phyloP scores from a whole-genome alignment of 306 rosid genomes.

The Trifolium fragiferum region DNA sequence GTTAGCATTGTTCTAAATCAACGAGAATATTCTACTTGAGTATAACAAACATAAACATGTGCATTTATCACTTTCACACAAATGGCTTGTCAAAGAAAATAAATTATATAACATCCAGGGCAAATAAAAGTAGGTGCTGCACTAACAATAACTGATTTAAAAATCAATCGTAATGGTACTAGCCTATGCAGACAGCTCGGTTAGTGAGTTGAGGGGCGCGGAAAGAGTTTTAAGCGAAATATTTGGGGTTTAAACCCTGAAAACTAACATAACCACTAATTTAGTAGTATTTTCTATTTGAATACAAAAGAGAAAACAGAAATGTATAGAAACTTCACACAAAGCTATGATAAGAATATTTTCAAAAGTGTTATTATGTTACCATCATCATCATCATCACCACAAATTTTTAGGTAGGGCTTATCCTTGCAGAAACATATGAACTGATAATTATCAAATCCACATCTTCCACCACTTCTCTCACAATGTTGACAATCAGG shows the following conservation, averaged over 20 bases:
- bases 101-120: too few relatives aligned
- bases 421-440: slow-evolving; percentile 63
- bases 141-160: neutral
- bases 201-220: neutral
- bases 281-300: neutral
- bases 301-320: neutral
- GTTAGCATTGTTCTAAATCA: slow-evolving; percentile 34
- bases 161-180: neutral
- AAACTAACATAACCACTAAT: neutral
- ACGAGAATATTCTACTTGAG: slow-evolving; percentile 2
- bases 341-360: neutral
- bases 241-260: neutral
- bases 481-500: slow-evolving; percentile 59
- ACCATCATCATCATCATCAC: slow-evolving; percentile 52
- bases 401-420: slow-evolving; percentile 53
- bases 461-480: slow-evolving; percentile 70
- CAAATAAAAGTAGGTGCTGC: too few relatives aligned
- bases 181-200: neutral
- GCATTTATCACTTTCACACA: neutral
- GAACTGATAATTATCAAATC: slow-evolving; percentile 48
- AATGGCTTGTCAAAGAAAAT: neutral
- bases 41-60: neutral
- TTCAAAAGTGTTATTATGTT: slow-evolving; percentile 38
- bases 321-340: neutral
- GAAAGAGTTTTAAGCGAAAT: neutral